Base-by-base conservation (phyloP, 2,329 filamentous ascomycete species). In the Ciborinia camelliae region DNA sequence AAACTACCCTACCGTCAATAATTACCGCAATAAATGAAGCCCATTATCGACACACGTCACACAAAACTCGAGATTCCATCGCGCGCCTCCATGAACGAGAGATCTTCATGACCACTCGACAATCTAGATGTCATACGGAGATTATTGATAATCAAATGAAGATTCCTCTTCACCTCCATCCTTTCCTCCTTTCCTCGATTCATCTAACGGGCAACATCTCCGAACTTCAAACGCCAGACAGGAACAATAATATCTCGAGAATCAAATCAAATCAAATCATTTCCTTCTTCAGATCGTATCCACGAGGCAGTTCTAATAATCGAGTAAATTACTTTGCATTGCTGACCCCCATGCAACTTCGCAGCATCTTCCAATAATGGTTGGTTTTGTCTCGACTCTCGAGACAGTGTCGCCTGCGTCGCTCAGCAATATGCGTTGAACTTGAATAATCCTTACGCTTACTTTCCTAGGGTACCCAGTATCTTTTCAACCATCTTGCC, bases 201-300 rank as follows among this genome's bases (percentile, higher is more conserved):
- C 41, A 57, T 23, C 51, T 41, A 50, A 41, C 61, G 61, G 52
- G 10, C 30, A 30, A 39, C 28, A 48, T 39, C 61, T 58, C 51
- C 41, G 61, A 57, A 20, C 18, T 18, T 26, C 23, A 30, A 43
- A 43, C 23, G 28, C 54, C 30, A 58, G 20, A 18, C 3, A 45
- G 41, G 30, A 43, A 32, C 7, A n/a, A n/a, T n/a, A n/a, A 26
- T 26, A 14, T 18, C 15, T 35, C 41, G 55, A 47, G 20, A 41
- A 47, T 32, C n/a, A n/a, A n/a, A n/a, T n/a, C n/a, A n/a, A n/a
- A 18, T 58, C 54, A 18, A 58, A 47, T 47, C 41, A 47, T 35
- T 23, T 23, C 41, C 28, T n/a, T 45, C 41, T 23, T n/a, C 23
- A 43, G 26, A 30, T 18, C 18, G 8, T 28, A 28, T 15, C n/a